Evolutionary conservation across 1,284 basidiomycete species (phyloP).

Genomic region (Boletus semigastroideus): DNA sequence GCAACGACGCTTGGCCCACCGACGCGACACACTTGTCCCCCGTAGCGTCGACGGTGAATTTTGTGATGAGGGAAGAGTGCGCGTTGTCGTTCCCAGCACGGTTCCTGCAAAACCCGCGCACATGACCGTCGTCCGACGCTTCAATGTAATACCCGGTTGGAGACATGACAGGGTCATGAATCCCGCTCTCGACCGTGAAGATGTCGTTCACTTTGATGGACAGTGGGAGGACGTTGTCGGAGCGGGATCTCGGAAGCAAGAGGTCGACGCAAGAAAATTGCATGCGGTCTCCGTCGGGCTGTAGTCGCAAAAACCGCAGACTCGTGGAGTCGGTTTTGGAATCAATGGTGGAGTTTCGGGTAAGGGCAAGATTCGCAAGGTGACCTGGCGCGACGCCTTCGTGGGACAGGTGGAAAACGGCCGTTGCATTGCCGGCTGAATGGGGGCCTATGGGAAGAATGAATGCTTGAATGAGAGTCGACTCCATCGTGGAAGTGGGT

Average conservation of each 20-base stretch:
- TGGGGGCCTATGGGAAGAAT: background rate
- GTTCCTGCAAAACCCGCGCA: slow-evolving; percentile 5
- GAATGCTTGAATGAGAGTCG: slow-evolving; percentile 5
- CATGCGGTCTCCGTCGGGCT: background rate
- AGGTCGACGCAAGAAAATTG: slow-evolving; percentile 5
- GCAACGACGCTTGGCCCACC: background rate
- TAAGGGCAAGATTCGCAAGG: background rate
- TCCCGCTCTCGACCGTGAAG: slow-evolving; percentile 3
- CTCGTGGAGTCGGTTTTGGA: background rate
- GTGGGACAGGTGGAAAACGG: slow-evolving; percentile 7
- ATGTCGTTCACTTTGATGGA: background rate
- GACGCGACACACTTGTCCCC: background rate
- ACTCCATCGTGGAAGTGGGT: background rate
- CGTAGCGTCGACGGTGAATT: slow-evolving; percentile 8
- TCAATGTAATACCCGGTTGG: slow-evolving; percentile 1
- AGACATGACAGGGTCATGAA: background rate
- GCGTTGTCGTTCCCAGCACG: background rate
- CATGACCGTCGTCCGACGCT: slow-evolving; percentile 11
- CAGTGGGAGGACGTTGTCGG: background rate
- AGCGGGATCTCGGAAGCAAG: background rate
- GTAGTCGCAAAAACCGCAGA: slow-evolving; percentile 2
- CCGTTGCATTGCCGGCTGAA: background rate
- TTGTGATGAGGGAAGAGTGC: background rate
- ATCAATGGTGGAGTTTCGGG: slow-evolving; percentile 4
- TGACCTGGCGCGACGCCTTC: background rate